Base-by-base conservation (phyloP, 768 basidiomycete species). In the Rickenella mellea region DNA sequence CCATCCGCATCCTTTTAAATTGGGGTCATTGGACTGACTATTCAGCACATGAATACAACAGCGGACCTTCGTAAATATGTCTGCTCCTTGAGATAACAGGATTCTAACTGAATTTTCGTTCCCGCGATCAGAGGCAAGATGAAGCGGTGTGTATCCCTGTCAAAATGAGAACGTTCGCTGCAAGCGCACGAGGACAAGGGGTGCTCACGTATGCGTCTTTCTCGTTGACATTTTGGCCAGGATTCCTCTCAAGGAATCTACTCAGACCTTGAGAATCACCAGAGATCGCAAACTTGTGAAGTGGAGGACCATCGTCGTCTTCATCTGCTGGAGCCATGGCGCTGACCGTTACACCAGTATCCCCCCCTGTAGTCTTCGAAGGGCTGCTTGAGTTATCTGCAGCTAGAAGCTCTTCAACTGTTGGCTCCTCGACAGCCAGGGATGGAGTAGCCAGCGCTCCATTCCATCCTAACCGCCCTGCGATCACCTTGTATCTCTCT, bases 111-210 rank as follows among this genome's bases (percentile, higher is more conserved):
- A 62, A 0, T 67, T 64, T 6, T 65, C 42, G 51, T 78, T 70
- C 1, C 92, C 92, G 53, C 91, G 68, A 58, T 96, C 92, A 21
- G 80, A 76, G 4, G 92, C 91, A 0, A 93, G 68, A 52, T 96
- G 92, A 15, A 96, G 61, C 6, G 91, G 72, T 0, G 90, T 87
- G 57, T 90, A 91, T 27, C 88, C 91, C 92, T 96, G 52, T 15
- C 36, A 39, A 42, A 45, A 41, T 32, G 7, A 35, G 42, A 15
- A 40, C 39, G 42, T 28, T 28, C 22, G 27, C 15, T 40, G 12
- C 42, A 11, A 30, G 21, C 32, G n/a, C 22, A 14, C 33, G 14
- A 33, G 12, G 47, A 19, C 11, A 19, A 17, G 27, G 14, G 17
- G 8, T 24, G 21, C 24, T 21, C n/a, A 92, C 91, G 66, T 74